Base-by-base conservation (phyloP, 1,284 basidiomycete species). In the Rugosomyces carneus region DNA sequence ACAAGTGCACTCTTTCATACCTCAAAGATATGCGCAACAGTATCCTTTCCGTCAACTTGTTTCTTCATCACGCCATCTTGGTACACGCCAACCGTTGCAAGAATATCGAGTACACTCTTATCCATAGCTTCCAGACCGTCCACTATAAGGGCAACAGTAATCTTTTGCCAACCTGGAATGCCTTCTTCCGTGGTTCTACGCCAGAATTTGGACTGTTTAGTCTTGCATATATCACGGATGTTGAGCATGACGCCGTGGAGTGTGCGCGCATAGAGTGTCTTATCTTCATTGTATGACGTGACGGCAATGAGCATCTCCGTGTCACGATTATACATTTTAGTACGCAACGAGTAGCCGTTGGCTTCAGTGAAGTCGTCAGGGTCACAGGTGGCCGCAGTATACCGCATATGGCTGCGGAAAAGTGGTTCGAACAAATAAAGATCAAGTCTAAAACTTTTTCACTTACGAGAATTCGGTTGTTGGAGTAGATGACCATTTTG, bases 41-140 rank as follows among this genome's bases (percentile, higher is more conserved):
- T 96, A 48, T 94, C 87, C 66, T 95, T 94, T 40, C 82, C 91
- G 61, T 97, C 93, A 41, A 89, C 75, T 54, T 88, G 78, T 65
- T 94, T 94, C 71, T 97, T 97, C 90, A 98, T 94, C 55, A 98
- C 76, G 60, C 93, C 94, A 65, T 93, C 91, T 66, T 94, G 91
- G 59, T 93, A 93, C 7, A 91, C 84, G 29, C 91, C 91, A 21
- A 93, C 76, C 3, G 92, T 93, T 1, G 89, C 89, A 43, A 94
- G 70, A 48, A 93, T 68, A 71, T 95, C 93, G 48, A 95, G 71
- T 1, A 93, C 89, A 31, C 81, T 87, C 72, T 97, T 97, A 73
- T 98, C 93, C 85, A 96, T 96, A 8, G 92, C 75, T 52, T 93
- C 93, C 44, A 97, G 76, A 57, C 95, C 95, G 67, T 99, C 95